Evolutionary conservation across 1,284 basidiomycete genomes (phyloP), one percentile per base, ranked within the genome.

Genomic region (Hymenochaete sp.): DNA sequence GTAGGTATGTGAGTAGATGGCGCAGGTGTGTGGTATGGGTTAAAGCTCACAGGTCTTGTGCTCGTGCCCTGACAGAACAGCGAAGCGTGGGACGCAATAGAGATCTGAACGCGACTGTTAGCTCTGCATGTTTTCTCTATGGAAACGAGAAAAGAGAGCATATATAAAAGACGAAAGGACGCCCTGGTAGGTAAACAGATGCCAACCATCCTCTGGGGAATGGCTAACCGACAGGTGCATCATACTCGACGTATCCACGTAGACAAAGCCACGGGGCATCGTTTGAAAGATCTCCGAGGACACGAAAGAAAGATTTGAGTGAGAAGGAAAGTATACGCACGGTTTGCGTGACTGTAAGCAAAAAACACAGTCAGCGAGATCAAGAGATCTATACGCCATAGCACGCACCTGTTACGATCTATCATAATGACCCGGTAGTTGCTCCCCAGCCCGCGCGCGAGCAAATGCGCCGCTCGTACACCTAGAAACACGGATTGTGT

Each of bases 1-100:
- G 50, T 18, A 29, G 14, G 16, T 24, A 43, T 24, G 42, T 35
- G 14, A 13, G 8, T 9, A 26, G 33, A 21, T 14, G n/a, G n/a
- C n/a, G n/a, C n/a, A n/a, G n/a, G n/a, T n/a, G n/a, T n/a, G n/a
- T n/a, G n/a, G n/a, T n/a, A n/a, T n/a, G n/a, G n/a, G n/a, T n/a
- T n/a, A n/a, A n/a, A n/a, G n/a, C n/a, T 68, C 63, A 72, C 79
- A 80, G 14, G 79, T 78, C 66, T 84, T 84, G 64, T 83, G 75
- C 61, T 82, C 81, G 56, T 84, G 78, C 25, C 74, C 73, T 4
- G 78, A 70, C 6, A 84, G 66, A 10, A 82, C 73, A 7, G 75
- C 71, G 52, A 75, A 75, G 38, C 82, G 70, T 2, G 82, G 78
- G 40, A 82, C 67, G 42, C 75, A 72, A 59, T 82, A 80, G 4